These are phyloP conservation scores for Lasiodiplodia citricola DNA, from an alignment of 2,329 filamentous ascomycete species.

Conservation along the genomic window DNA sequence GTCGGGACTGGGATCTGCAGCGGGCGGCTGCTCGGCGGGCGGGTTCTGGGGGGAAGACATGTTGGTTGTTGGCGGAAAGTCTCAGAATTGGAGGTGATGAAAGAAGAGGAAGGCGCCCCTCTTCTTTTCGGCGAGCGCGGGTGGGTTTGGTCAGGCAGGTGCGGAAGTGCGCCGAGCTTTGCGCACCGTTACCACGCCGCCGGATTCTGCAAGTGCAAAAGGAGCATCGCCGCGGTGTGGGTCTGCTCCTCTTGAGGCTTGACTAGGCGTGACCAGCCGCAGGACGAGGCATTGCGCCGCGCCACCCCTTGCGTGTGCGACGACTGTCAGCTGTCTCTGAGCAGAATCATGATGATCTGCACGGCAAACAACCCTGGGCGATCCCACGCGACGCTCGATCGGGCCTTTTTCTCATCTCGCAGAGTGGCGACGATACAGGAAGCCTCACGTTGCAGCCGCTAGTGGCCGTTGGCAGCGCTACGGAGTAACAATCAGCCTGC, in stretches of 20 bases:
- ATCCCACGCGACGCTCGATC: neutral
- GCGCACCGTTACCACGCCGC: neutral
- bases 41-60: neutral
- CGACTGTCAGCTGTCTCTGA: neutral
- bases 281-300: slow-evolving; percentile 1
- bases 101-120: neutral
- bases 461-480: slow-evolving; percentile 6
- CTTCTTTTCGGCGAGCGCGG: neutral
- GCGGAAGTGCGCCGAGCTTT: neutral
- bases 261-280: neutral
- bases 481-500: no score
- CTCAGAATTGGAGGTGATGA: neutral
- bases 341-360: neutral
- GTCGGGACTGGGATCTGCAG: neutral
- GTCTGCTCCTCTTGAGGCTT: neutral
- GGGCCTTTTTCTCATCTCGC: slow-evolving; percentile 3
- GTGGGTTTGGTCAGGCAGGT: neutral
- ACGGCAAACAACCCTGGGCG: neutral
- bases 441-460: neutral
- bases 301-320: neutral
- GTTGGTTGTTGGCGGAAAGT: neutral
- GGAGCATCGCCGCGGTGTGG: neutral
- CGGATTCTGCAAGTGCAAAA: neutral
- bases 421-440: neutral
- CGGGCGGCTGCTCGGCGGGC: neutral